Percentiles rank a stretch among this genome's conserved stretches.
Conservation (phyloP, 2,329 filamentous ascomycete genomes). For the Neocucurbitaria cava region DNA sequence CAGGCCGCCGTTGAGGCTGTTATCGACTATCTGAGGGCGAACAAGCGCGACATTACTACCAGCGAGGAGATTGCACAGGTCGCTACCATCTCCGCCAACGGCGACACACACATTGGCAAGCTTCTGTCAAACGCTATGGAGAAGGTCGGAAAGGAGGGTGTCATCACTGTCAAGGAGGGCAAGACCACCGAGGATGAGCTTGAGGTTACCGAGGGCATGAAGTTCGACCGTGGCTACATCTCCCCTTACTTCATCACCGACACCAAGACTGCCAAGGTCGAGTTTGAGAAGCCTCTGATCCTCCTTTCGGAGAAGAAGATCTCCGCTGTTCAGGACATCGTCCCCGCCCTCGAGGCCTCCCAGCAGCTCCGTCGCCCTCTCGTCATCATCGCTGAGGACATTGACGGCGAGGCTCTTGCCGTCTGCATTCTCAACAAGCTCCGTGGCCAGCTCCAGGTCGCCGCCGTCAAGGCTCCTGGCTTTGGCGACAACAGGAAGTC, state of each 20-base stretch:
- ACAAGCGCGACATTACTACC: slow-evolving; percentile 98
- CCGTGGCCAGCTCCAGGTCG: slow-evolving; percentile 97
- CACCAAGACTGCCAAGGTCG: slow-evolving; percentile 96
- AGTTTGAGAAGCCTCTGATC: slow-evolving; percentile 99
- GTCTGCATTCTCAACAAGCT: slow-evolving; percentile 99
- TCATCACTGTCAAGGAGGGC: slow-evolving; percentile 99
- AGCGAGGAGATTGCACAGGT: slow-evolving; percentile 97
- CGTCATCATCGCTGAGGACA: slow-evolving; percentile 98
- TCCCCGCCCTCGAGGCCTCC: slow-evolving; percentile 95
- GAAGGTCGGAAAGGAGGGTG: slow-evolving; percentile 99
- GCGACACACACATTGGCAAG: slow-evolving; percentile 91
- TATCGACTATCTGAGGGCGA: slow-evolving; percentile 89
- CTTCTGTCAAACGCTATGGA: slow-evolving; percentile 99
- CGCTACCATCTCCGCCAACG: slow-evolving; percentile 97
- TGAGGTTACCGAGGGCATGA: slow-evolving; percentile 99
- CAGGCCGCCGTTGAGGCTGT: slow-evolving; percentile 96
- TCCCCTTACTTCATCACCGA: slow-evolving; percentile 99
- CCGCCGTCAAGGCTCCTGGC: slow-evolving; percentile 97
- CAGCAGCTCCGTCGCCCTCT: slow-evolving; percentile 94
- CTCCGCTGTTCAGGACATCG: slow-evolving; percentile 97
- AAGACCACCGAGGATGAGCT: slow-evolving; percentile 98
- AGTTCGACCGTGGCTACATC: slow-evolving; percentile 98
- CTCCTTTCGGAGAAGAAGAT: slow-evolving; percentile 99
- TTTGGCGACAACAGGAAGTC: slow-evolving; percentile 99
- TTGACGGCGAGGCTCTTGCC: slow-evolving; percentile 96